Base-by-base conservation (phyloP, 2,329 filamentous ascomycete genomes). In the Chalaropsis thielavioides region DNA sequence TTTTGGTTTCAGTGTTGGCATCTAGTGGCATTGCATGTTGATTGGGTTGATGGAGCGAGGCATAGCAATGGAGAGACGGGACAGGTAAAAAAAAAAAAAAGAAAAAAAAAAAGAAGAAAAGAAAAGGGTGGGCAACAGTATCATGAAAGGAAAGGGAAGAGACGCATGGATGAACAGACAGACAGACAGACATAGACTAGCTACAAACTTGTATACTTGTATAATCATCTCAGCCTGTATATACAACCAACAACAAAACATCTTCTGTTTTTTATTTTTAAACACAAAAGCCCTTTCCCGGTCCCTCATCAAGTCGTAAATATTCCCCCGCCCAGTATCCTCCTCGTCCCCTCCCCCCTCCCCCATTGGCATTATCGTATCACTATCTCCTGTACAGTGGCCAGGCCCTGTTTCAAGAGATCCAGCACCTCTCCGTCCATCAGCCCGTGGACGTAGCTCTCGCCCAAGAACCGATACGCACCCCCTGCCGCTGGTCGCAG, bases 1-100 rank as follows among this genome's bases (percentile, higher is more conserved):
- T 0, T 83, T 82, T 71, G 81, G 82, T 7, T 83, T 84, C 69
- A 81, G 80, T 68, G 77, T 84, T 10, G 81, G 80, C 2, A 68
- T 66, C 17, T 71, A 62, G 66, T 22, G 7, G 41, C n/a, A 19
- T 46, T 19, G 35, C 4, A 31, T 17, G 19, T 17, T 51, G 24
- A 22, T 15, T 35, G 38, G 24, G 46, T 15, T 35, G 38, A 43
- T 41, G 44, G 38, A 38, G 27, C 41, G 46, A 38, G 19, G 15
- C 24, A 8, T 13, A 24, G 24, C 1, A 27, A 49, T 59, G 38
- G 5, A 35, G 24, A 60, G 15, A 46, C 19, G 43, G 10, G n/a
- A n/a, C n/a, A n/a, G n/a, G n/a, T n/a, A n/a, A n/a, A n/a, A n/a
- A 49, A 49, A 24, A 31, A 19, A 6, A 15, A 38, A 38, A 38